phyloP scores from a whole-genome alignment of 148 eudicot genomes.

The Heliamphora exappendiculata region DNA sequence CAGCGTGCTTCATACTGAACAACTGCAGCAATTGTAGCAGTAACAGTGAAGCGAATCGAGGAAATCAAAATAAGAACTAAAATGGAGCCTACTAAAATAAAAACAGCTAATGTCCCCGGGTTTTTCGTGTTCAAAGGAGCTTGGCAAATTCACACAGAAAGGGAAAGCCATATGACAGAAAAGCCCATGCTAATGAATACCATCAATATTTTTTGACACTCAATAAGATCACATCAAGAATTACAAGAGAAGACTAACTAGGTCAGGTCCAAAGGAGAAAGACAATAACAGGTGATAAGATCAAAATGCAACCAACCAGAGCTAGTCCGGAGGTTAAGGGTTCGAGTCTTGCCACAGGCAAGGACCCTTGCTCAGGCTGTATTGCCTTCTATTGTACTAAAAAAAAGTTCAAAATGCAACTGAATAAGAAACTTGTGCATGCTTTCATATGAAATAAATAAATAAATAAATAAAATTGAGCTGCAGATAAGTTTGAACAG shows the following conservation, averaged over 20 bases:
- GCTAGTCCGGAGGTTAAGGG: too few relatives aligned
- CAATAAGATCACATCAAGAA: not conserved
- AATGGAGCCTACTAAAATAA: not conserved
- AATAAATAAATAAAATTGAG: not conserved
- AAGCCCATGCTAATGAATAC: not conserved
- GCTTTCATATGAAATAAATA: not conserved
- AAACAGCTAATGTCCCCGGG: not conserved
- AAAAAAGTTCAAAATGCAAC: too few relatives aligned
- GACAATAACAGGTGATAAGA: not conserved
- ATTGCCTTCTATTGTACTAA: too few relatives aligned
- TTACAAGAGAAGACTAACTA: not conserved
- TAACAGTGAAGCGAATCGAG: not conserved
- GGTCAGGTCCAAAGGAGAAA: too few relatives aligned
- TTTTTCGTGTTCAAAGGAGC: not conserved
- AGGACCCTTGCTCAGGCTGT: too few relatives aligned
- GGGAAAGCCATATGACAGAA: not conserved
- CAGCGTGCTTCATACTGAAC: conserved; percentile 47
- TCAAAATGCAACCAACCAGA: not conserved
- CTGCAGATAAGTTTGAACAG: not conserved
- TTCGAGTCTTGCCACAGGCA: too few relatives aligned
- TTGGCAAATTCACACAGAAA: not conserved
- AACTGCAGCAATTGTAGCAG: conserved; percentile 18
- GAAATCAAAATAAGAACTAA: not conserved
- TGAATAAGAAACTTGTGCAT: not conserved
- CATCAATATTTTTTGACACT: not conserved